Evolutionary conservation across 2,329 filamentous ascomycete species (phyloP), one percentile per base, ranked within the genome.

Genomic region (Mariannaea elegans): DNA sequence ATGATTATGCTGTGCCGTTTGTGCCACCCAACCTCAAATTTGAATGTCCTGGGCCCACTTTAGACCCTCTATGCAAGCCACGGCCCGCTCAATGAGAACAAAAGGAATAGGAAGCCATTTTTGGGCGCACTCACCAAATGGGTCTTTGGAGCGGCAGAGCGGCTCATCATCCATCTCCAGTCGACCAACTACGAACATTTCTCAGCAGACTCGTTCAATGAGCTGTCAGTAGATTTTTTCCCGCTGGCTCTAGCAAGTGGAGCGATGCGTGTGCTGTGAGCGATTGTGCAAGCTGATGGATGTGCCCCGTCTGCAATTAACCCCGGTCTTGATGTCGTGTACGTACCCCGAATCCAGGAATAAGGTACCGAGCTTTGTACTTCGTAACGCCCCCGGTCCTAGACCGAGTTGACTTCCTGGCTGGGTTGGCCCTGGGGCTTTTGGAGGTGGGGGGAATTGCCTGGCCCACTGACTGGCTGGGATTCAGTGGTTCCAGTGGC

Each of bases 241-340:
- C 38, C 45, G 53, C 53, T 50, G 44, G 54, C 47, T 57, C 54
- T 39, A 57, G 46, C 31, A 1, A 34, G 56, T 58, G 56, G 56
- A 48, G 56, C 27, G 24, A 18, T n/a, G n/a, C 31, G 49, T 59
- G 56, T 39, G 56, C 49, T 53, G 50, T 54, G 56, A 4, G 7
- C 45, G 29, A 19, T 57, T 51, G 55, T 54, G 44, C 56, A 59
- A 53, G 49, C 38, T 50, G 45, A 38, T 48, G 29, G 56, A 19
- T 29, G 56, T 54, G 56, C 32, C 34, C 49, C 51, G 38, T 59
- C 45, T 49, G 50, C 6, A 59, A 55, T 45, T 29, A 31, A 50
- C 46, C 50, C 50, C 51, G 42, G 24, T 16, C 44, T n/a, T 24
- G 14, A 42, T 13, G 18, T 19, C 34, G 24, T 29, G 42, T 39